Conservation (phyloP, 2,329 filamentous ascomycete genomes). For the Nemania diffusa region DNA sequence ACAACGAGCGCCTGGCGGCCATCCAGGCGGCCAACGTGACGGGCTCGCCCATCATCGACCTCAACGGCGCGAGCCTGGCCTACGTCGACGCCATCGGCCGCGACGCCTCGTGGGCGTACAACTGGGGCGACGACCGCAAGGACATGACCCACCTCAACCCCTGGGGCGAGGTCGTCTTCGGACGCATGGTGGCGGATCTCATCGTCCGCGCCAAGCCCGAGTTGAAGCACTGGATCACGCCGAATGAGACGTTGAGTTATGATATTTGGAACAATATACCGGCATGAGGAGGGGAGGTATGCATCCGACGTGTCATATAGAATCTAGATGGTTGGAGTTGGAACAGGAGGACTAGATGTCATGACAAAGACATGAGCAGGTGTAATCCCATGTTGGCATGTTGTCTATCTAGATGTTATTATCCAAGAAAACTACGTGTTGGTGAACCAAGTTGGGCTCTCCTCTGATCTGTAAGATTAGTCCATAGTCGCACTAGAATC, state of each 20-base stretch:
- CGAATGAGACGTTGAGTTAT: constrained; percentile 49
- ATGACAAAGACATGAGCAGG: neutral
- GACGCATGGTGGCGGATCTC: constrained; percentile 66
- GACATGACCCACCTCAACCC: constrained; percentile 69
- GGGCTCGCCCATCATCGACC: constrained; percentile 56
- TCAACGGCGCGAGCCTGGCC: constrained; percentile 61
- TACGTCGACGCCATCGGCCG: constrained; percentile 65
- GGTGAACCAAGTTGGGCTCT: neutral
- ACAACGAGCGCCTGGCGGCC: constrained; percentile 57
- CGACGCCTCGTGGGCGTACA: constrained; percentile 58
- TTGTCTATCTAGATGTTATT: neutral
- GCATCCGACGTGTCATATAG: neutral
- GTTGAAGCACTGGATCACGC: constrained; percentile 43
- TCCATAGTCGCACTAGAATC: neutral
- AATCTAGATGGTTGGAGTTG: neutral
- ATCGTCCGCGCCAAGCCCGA: constrained; percentile 48
- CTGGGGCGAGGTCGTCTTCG: constrained; percentile 65
- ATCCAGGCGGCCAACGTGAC: constrained; percentile 58
- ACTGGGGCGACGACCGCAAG: constrained; percentile 48
- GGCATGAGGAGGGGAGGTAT: constrained; percentile 47
- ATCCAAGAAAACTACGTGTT: neutral
- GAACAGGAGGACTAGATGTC: too few relatives aligned
- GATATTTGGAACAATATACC: constrained; percentile 49
- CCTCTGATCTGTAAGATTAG: neutral
- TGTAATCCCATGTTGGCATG: neutral